Evolutionary conservation across 2,329 filamentous ascomycete species (phyloP).

Genomic region (Colletotrichum camelliae): DNA sequence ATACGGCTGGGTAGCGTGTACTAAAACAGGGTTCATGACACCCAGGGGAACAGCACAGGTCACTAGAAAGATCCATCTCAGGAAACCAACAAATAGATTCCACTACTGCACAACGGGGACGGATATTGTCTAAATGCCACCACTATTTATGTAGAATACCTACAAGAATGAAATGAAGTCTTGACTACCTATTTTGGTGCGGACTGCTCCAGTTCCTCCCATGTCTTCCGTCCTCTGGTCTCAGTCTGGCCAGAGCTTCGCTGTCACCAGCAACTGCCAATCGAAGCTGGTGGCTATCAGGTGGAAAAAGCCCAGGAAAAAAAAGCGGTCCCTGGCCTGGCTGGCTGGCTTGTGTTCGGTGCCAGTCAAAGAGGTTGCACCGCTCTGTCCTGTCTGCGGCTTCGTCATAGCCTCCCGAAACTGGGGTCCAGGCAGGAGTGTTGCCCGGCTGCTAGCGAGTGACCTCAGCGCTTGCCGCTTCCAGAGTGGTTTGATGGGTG

Average conservation of each 20-base stretch:
- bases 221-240: background rate
- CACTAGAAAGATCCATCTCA: slow-evolving; percentile 24
- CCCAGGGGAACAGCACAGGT: slow-evolving; percentile 19
- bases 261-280: background rate
- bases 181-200: background rate
- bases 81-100: slow-evolving; percentile 21
- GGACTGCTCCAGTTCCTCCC: background rate
- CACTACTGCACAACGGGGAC: slow-evolving; percentile 19
- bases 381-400: background rate
- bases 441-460: slow-evolving; percentile 9
- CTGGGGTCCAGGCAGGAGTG: slow-evolving; percentile 5
- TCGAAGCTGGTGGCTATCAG: background rate
- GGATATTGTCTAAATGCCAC: background rate
- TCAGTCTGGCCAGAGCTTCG: background rate
- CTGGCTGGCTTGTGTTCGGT: background rate
- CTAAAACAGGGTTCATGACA: slow-evolving; percentile 21
- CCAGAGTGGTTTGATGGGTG: background rate
- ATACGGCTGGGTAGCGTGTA: slow-evolving; percentile 24
- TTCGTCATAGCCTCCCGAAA: slow-evolving; percentile 21
- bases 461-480: slow-evolving; percentile 1
- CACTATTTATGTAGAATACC: background rate
- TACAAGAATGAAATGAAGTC: background rate
- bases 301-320: background rate
- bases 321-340: background rate
- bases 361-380: background rate